phyloP scores from a whole-genome alignment of 495 filamentous ascomycete genomes.

The Friedmanniomyces simplex region DNA sequence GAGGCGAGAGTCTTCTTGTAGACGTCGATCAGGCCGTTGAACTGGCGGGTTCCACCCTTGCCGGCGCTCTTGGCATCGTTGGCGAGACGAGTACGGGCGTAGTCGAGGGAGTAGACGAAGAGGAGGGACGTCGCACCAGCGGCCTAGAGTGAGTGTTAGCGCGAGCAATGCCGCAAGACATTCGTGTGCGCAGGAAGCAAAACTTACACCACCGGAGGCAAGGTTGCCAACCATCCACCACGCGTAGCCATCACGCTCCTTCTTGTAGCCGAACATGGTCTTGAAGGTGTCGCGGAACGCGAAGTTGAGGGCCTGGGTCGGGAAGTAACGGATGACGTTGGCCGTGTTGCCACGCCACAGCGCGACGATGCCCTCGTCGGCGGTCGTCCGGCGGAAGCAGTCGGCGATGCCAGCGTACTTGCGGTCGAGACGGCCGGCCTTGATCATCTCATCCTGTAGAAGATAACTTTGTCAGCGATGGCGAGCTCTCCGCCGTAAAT shows the following conservation, averaged over 20 bases:
- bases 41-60: conserved; percentile 95
- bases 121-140: conserved; percentile 99
- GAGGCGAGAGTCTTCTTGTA: conserved; percentile 99
- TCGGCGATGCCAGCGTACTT: conserved; percentile 90
- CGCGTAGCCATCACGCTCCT: conserved; percentile 93
- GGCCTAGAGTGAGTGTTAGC: conserved; percentile 45
- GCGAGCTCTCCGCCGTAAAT: background rate
- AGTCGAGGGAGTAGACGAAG: conserved; percentile 99
- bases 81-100: conserved; percentile 99
- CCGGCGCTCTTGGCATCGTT: conserved; percentile 98
- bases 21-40: conserved; percentile 98
- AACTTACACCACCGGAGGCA: conserved; percentile 95
- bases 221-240: conserved; percentile 99
- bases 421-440: conserved; percentile 92
- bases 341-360: conserved; percentile 99
- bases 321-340: conserved; percentile 99
- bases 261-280: conserved; percentile 99
- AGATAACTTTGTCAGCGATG: background rate
- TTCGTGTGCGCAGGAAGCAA: background rate
- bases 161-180: background rate
- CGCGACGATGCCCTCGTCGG: conserved; percentile 71
- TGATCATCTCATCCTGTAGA: conserved; percentile 98
- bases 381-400: conserved; percentile 84
- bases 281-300: conserved; percentile 99
- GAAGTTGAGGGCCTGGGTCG: conserved; percentile 99